Conservation (phyloP, 495 filamentous ascomycete species). For the Bacidia rubella region DNA sequence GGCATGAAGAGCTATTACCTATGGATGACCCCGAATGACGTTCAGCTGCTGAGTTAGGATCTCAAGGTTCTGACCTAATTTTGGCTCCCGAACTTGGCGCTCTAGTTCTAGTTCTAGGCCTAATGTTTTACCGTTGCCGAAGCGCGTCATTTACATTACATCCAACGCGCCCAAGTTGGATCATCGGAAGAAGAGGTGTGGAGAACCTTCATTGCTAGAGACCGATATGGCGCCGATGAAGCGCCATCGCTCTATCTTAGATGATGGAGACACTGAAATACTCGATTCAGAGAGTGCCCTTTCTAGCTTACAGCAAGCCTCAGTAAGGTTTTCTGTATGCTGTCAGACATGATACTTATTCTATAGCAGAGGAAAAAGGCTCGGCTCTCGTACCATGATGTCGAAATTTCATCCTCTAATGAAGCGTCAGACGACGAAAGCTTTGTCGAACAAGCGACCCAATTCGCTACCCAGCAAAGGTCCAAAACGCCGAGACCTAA, state of each 20-base stretch:
- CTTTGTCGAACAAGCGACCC: constrained; percentile 53
- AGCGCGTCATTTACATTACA: too few relatives aligned
- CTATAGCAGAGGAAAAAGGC: constrained; percentile 14
- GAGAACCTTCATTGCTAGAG: too few relatives aligned
- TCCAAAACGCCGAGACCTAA: constrained; percentile 46
- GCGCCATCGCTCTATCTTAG: constrained; percentile 29
- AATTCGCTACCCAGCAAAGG: constrained; percentile 49
- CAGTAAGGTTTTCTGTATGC: constrained; percentile 24
- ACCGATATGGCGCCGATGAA: constrained; percentile 31
- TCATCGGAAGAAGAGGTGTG: too few relatives aligned
- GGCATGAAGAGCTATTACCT: too few relatives aligned
- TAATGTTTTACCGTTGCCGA: too few relatives aligned
- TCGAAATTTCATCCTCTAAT: constrained; percentile 12
- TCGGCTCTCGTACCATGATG: constrained; percentile 14
- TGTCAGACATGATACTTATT: background rate
- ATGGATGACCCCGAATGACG: too few relatives aligned
- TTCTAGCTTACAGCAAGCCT: constrained; percentile 30
- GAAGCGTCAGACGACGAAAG: constrained; percentile 29
- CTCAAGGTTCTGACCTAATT: too few relatives aligned
- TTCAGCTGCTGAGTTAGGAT: too few relatives aligned
- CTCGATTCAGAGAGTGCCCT: constrained; percentile 32
- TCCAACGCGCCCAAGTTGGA: too few relatives aligned
- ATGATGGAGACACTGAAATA: constrained; percentile 37
- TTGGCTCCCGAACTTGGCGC: too few relatives aligned
- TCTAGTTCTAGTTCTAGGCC: too few relatives aligned